Conservation (phyloP, 2,329 filamentous ascomycete genomes). For the Fusarium sp. region DNA sequence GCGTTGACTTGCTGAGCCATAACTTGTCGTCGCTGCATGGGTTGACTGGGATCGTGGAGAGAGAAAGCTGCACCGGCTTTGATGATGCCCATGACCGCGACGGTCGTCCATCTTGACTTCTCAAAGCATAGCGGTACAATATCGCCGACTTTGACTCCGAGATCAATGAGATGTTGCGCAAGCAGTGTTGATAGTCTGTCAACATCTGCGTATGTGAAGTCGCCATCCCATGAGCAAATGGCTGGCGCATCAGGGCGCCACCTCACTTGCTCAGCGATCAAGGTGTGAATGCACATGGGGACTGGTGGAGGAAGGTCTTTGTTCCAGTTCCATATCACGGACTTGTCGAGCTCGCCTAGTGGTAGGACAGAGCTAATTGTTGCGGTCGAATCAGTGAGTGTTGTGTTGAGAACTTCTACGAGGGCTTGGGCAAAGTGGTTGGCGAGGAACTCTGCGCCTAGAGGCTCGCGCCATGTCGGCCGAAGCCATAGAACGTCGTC, state of each 20-base stretch:
- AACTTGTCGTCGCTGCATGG: constrained; percentile 36
- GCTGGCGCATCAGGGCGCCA: constrained; percentile 40
- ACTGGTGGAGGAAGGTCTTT: constrained; percentile 32
- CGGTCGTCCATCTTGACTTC: constrained; percentile 47
- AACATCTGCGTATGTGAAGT: constrained; percentile 45
- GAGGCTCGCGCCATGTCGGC: constrained; percentile 38
- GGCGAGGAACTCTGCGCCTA: constrained; percentile 39
- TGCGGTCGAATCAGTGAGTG: constrained; percentile 15
- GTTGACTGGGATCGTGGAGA: constrained; percentile 45
- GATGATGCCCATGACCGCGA: constrained; percentile 47
- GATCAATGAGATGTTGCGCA: constrained; percentile 31
- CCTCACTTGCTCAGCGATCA: constrained; percentile 41
- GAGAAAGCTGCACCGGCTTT: constrained; percentile 50
- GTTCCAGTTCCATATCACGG: constrained; percentile 42
- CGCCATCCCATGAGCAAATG: constrained; percentile 47
- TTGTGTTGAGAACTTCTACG: constrained; percentile 40
- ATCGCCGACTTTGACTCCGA: constrained; percentile 40
- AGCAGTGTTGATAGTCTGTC: constrained; percentile 38
- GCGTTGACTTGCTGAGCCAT: constrained; percentile 38
- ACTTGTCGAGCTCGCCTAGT: constrained; percentile 35
- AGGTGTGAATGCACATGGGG: constrained; percentile 38
- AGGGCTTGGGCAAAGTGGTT: constrained; percentile 38
- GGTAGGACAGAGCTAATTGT: constrained; percentile 30
- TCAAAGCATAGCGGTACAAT: constrained; percentile 48
- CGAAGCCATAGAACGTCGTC: constrained; percentile 33